Base-by-base conservation (phyloP, 2,329 filamentous ascomycete genomes). In the Pseudogymnoascus sp. region DNA sequence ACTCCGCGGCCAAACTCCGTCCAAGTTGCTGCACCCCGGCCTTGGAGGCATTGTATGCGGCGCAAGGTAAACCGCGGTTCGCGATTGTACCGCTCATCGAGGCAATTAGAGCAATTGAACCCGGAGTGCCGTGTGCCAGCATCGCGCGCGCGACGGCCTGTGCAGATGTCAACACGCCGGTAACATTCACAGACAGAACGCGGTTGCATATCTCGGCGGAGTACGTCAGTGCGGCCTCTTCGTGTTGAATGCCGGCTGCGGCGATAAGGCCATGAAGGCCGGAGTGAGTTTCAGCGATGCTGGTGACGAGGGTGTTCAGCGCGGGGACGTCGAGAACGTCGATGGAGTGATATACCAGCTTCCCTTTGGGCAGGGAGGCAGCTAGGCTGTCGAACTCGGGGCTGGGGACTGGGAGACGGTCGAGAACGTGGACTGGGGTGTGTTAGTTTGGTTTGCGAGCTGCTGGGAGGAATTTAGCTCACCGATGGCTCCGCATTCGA, bases 131-230 rank as follows among this genome's bases (percentile, higher is more conserved):
- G 28, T 82, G 77, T 58, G 80, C 78, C 20, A 85, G 76, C 81
- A 89, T 85, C 72, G 94, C 88, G 61, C 86, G 82, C 35, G 91
- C 92, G n/a, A 90, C 89, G 18, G 90, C 90, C 77, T 93, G 90
- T 25, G 91, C 90, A 65, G 90, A 95, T 82, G 92, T 84, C 75
- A 91, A 90, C 28, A 82, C 85, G 11, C 91, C 92, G n/a, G 86
- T 94, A 67, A 96, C 80, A 75, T 97, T 95, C 70, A 93, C 87
- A 68, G 88, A 83, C 74, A 96, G 81, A 78, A 96, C 90, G 73
- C 85, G 82, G 71, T 91, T 85, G 71, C 85, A 84, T 71, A 90
- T 88, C 70, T 87, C 80, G 20, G 88, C 84, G 22, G 83, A 82
- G 71, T 96, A 95, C 57, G 96, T 90, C 60, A 96, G 78, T 1